Conservation (phyloP, 352 stramenopile species). For the Salisapilia sapeloensis region DNA sequence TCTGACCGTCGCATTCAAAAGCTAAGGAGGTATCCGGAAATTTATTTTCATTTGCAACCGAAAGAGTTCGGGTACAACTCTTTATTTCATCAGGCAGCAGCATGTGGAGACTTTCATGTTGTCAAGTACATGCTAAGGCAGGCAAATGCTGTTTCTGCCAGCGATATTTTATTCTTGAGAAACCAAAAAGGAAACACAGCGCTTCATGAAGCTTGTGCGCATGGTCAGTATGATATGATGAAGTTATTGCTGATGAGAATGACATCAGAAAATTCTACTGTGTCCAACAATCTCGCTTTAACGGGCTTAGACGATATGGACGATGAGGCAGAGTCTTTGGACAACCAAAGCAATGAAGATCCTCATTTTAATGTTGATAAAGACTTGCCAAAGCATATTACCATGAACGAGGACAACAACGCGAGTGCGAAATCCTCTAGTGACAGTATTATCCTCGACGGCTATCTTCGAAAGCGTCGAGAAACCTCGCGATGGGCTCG, state of each 20-base stretch:
- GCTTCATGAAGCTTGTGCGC: slow-evolving; percentile 46
- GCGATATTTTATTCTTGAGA: slow-evolving; percentile 18
- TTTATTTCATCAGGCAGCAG: slow-evolving; percentile 46
- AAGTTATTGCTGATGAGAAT: slow-evolving; percentile 32
- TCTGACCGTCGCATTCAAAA: slow-evolving; percentile 40
- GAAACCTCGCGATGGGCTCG: slow-evolving; percentile 70
- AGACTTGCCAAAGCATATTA: too few relatives aligned
- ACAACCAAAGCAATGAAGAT: too few relatives aligned
- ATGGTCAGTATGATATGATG: slow-evolving; percentile 53
- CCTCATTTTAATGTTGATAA: too few relatives aligned
- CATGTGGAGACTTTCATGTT: slow-evolving; percentile 53
- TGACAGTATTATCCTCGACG: slow-evolving; percentile 33
- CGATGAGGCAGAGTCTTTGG: too few relatives aligned
- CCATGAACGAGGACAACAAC: too few relatives aligned
- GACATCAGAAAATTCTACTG: too few relatives aligned
- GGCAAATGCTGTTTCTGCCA: slow-evolving; percentile 1
- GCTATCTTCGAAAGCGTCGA: slow-evolving; percentile 52
- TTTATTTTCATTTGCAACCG: slow-evolving; percentile 39
- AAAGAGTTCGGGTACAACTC: slow-evolving; percentile 38
- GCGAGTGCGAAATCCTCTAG: too few relatives aligned
- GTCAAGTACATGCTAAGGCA: slow-evolving; percentile 57
- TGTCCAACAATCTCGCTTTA: too few relatives aligned
- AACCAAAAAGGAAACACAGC: slow-evolving; percentile 38
- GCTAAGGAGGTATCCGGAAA: slow-evolving; percentile 17
- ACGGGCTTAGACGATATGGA: too few relatives aligned